Conservation (phyloP, 2,329 filamentous ascomycete species). For the Macrophomina pseudophaseolina region DNA sequence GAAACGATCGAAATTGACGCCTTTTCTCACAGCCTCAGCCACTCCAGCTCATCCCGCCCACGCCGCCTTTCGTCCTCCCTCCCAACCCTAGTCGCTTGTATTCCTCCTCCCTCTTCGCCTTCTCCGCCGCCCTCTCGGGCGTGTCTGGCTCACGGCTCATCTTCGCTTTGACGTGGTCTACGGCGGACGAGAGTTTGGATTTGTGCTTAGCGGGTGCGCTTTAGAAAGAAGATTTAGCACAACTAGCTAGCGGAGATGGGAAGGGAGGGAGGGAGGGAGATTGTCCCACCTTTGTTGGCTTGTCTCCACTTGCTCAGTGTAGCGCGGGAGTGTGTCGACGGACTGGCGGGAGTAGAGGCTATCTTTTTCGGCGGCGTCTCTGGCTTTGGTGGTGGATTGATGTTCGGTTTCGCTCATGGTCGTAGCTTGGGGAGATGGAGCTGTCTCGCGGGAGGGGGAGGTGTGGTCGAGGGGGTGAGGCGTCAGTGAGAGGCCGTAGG, state of each 20-base stretch:
- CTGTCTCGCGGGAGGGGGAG: neutral
- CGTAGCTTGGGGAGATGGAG: neutral
- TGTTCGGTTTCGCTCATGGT: neutral
- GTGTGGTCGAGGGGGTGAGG: conserved; percentile 1
- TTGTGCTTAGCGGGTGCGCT: neutral
- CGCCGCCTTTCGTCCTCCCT: conserved; percentile 11
- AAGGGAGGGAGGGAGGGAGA: neutral
- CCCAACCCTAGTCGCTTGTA: conserved; percentile 15
- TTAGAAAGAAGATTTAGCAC: neutral
- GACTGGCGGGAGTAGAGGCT: neutral
- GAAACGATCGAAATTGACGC: too few relatives aligned
- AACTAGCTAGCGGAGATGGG: neutral
- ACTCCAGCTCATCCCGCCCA: conserved; percentile 14
- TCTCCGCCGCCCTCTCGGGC: neutral
- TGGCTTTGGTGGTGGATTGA: neutral
- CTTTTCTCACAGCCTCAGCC: neutral
- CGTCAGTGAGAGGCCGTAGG: conserved; percentile 2
- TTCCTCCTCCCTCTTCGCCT: conserved; percentile 12
- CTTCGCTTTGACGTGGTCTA: conserved; percentile 11
- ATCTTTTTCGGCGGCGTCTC: neutral
- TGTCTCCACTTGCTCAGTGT: neutral
- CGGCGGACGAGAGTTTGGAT: conserved; percentile 1
- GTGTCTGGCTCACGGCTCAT: neutral
- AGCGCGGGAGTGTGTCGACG: neutral
- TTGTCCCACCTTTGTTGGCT: neutral